A percentile compares a stretch with the other conserved stretches of the same genome.
Conservation (phyloP, 305 asterid species). For the Plantago coronopus region DNA sequence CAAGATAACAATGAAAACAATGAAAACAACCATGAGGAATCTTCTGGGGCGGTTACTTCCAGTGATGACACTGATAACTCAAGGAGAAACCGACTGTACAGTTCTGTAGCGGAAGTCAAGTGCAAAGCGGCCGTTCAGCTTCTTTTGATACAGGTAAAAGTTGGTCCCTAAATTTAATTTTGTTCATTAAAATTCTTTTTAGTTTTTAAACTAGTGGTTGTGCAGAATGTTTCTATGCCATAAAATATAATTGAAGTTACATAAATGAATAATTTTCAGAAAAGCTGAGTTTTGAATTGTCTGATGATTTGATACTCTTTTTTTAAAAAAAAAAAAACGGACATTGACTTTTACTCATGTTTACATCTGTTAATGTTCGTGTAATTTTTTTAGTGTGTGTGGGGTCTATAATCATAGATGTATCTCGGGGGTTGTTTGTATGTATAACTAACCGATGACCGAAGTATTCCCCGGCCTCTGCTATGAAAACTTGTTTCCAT, state of each 20-base stretch:
- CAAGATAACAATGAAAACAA: slow-evolving; percentile 39
- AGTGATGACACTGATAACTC: slow-evolving; percentile 53
- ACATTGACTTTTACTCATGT: no score
- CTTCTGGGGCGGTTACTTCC: slow-evolving; percentile 41
- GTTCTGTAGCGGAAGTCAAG: slow-evolving; percentile 75
- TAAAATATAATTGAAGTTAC: no score
- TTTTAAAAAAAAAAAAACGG: no score
- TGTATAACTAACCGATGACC: not conserved
- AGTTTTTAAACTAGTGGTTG: not conserved
- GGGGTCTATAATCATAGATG: not conserved
- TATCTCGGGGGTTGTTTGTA: not conserved
- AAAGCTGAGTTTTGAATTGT: no score
- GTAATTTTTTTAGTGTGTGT: no score
- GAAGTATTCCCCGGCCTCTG: not conserved
- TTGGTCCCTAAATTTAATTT: slow-evolving; percentile 8
- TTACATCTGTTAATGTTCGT: no score
- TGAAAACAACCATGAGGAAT: slow-evolving; percentile 48
- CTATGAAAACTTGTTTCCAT: not conserved
- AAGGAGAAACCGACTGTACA: slow-evolving; percentile 57
- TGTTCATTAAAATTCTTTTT: slow-evolving; percentile 19
- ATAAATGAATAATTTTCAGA: no score
- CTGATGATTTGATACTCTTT: no score
- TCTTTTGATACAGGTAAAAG: slow-evolving; percentile 76
- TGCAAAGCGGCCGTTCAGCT: slow-evolving; percentile 97
- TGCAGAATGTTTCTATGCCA: not conserved